A percentile compares a stretch with the other conserved stretches of the same genome.
Evolutionary conservation across 371 early-diverging fungal genomes (phyloP).

Genomic region (Rhizopus stolonifer): DNA sequence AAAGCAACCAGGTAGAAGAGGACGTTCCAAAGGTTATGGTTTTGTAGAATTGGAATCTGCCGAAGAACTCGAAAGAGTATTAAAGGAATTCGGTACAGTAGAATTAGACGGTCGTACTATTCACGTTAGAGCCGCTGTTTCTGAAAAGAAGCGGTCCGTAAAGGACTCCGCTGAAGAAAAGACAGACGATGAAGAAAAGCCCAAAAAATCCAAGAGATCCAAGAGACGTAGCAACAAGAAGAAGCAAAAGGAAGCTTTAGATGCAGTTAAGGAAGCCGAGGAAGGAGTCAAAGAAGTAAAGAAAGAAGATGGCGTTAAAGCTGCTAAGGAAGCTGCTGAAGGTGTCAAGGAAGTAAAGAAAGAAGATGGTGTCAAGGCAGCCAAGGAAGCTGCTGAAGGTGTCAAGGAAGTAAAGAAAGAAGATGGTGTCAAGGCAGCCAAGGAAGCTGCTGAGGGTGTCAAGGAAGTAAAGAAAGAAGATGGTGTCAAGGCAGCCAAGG

Average conservation of each 20-base stretch:
- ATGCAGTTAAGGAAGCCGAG: conserved; percentile 11
- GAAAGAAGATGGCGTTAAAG: conserved; percentile 15
- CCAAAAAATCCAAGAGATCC: background rate
- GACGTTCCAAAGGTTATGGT: conserved; percentile 89
- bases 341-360: conserved; percentile 15
- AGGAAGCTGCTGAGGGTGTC: background rate
- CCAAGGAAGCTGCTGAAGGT: conserved; percentile 12
- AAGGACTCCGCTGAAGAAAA: background rate
- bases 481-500: conserved; percentile 6
- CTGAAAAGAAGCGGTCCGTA: conserved; percentile 10
- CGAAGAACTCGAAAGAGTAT: conserved; percentile 77
- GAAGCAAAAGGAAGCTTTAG: background rate
- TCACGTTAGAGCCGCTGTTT: conserved; percentile 69
- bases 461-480: conserved; percentile 1
- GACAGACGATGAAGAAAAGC: background rate
- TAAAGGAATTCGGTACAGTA: conserved; percentile 64
- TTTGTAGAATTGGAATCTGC: conserved; percentile 84
- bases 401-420: conserved; percentile 19
- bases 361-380: conserved; percentile 14
- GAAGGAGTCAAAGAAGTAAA: conserved; percentile 13
- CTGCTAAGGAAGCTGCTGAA: conserved; percentile 8
- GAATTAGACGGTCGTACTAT: conserved; percentile 69
- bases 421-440: conserved; percentile 5
- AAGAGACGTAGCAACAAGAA: conserved; percentile 5
- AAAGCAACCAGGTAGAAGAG: conserved; percentile 20